Percentiles rank a stretch among this genome's conserved stretches.
These are phyloP conservation scores for Boletus sp. DNA, from an alignment of 768 basidiomycete genomes.

Conservation along the genomic window DNA sequence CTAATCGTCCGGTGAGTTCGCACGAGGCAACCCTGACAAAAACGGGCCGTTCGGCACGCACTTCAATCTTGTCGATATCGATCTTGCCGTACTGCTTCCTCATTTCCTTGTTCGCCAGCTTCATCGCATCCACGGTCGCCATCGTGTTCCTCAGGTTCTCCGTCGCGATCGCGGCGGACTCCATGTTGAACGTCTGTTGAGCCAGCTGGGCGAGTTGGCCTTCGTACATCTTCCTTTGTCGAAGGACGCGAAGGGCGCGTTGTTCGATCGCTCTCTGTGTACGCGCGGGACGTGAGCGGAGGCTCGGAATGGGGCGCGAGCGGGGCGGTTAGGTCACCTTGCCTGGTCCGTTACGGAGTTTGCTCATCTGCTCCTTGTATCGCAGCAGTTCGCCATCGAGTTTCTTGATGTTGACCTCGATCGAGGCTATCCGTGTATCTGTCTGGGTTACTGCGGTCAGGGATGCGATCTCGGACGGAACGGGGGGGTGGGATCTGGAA, in stretches of 20 bases:
- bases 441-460: constrained; percentile 50
- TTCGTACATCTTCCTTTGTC: constrained; percentile 97
- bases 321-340: constrained; percentile 56
- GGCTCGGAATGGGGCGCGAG: neutral
- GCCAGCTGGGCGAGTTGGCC: constrained; percentile 84
- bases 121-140: constrained; percentile 98
- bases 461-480: neutral
- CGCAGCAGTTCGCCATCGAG: constrained; percentile 88
- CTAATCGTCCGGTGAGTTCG: constrained; percentile 41
- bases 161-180: constrained; percentile 92
- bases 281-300: neutral
- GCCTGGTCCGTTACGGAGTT: constrained; percentile 89
- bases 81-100: constrained; percentile 97
- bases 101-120: constrained; percentile 93
- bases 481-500: neutral
- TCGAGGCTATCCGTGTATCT: constrained; percentile 78
- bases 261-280: constrained; percentile 85
- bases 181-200: constrained; percentile 99
- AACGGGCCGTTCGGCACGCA: constrained; percentile 33
- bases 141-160: constrained; percentile 98
- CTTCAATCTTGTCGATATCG: constrained; percentile 98
- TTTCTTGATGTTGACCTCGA: constrained; percentile 97
- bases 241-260: constrained; percentile 88
- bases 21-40: too few species aligned
- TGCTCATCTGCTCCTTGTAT: constrained; percentile 96